Evolutionary conservation across 352 stramenopile species (phyloP), one percentile per base, ranked within the genome.

Genomic region (Phytophthora agathidicida): DNA sequence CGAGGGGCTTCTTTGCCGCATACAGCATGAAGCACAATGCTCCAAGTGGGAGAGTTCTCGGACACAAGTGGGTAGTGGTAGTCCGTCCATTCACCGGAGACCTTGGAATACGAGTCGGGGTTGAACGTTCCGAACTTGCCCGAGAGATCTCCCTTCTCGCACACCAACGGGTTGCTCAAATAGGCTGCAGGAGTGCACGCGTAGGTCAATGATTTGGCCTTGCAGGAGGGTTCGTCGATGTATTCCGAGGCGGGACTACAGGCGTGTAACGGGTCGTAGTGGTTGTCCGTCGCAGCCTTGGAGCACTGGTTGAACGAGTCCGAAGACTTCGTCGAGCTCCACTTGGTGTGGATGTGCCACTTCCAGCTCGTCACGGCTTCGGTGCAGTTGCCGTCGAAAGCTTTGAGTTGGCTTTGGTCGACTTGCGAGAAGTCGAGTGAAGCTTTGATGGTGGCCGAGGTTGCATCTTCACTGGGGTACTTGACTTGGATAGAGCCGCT

Each of bases 11-110:
- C 64, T 5, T 54, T 71, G 39, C 65, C 61, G 42, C 80, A 92
- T 7, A 86, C 74, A 3, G 79, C 77, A 43, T 88, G 82, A 44
- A 92, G 60, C 23, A 89, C 61, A 30, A 92, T 75, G 56, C 81
- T 92, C 75, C 75, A 89, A 22, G 71, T 51, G 9, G 70, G 52
- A 30, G 36, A 80, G 39, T 72, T 75, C 45, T 88, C 73, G 2
- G 53, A 54, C 6, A 60, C 33, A 13, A 68, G 37, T 6, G 77
- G 75, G 41, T 80, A 92, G 55, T 77, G 22, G 9, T 63, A 17
- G 50, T 92, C 79, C 11, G 55, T 70, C 63, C 64, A 91, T 20
- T 68, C 53, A 1, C 51, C 59, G 0, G 17, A 47, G 5, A 78
- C 65, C 2, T 56, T 68, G 14, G 43, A 42, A 28, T 58, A 30